Evolutionary conservation across 192 early-diverging fungal species (phyloP), one percentile per base, ranked within the genome.

Genomic region (Mortierella hygrophila): DNA sequence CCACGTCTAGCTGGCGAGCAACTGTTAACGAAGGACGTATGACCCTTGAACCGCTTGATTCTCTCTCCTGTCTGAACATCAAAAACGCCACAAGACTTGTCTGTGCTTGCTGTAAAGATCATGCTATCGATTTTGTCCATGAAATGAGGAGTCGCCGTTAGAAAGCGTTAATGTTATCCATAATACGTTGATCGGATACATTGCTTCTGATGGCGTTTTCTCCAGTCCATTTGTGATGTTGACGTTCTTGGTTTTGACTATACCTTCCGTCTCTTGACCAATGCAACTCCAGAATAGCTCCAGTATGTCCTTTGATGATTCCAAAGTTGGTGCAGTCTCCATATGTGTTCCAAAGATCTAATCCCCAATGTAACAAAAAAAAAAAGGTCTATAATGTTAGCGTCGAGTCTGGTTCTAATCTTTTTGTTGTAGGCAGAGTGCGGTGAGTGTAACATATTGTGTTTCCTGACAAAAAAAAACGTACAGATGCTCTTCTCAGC

Each of bases 271-370:
- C 95, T 29, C 94, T 89, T 68, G 96, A 95, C 98, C 98, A 99
- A 68, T 96, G 94, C 26, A 98, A 80, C 86, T 99, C 96, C 78
- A 98, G 77, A 26, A 99, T 89, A 4, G 96, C 89, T 49, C 96
- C 94, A 70, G 90, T 92, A 82, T 99, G 98, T 23, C 97, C 97
- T 74, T 95, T 94, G 74, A 99, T 89, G 23, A 96, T 88, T 8
- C 94, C 94, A 81, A 96, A 98, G 88, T 99, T 99, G 69, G 88
- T 74, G 82, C 96, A 96, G 71, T 98, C 97, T 8, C 97, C 96
- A 82, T 96, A 95, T 20, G 96, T 96, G 75, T 97, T 95, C 98
- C 98, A 99, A 54, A 99, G 85, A 77, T 97, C 93, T 95, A 87
- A 23, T 57, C 3, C 15, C 7, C 7, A 10, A 13, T 10, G n/a